Evolutionary conservation across 768 basidiomycete species (phyloP).

Genomic region (Mycena rebaudengoi): DNA sequence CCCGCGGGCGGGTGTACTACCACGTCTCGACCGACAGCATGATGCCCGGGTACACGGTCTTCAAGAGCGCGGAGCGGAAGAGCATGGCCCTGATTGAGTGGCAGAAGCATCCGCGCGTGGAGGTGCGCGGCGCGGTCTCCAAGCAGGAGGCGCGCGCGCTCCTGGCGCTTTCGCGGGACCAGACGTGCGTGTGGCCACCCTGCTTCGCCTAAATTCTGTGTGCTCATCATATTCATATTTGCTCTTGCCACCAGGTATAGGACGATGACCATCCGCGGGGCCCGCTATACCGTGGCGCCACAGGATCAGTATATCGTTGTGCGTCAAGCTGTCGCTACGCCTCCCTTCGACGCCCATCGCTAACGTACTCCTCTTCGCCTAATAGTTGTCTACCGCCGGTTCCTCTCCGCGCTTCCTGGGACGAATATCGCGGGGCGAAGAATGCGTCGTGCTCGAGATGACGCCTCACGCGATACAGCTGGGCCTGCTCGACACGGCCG

Average conservation of each 20-base stretch:
- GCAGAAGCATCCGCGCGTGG: conserved; percentile 57
- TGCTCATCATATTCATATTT: conserved; percentile 4
- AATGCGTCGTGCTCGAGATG: conserved; percentile 60
- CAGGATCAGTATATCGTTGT: conserved; percentile 62
- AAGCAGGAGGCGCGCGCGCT: conserved; percentile 62
- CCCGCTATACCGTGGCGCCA: conserved; percentile 65
- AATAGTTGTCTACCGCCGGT: conserved; percentile 57
- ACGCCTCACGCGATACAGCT: conserved; percentile 62
- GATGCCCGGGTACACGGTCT: conserved; percentile 60
- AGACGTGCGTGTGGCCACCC: conserved; percentile 35
- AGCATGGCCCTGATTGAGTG: conserved; percentile 68
- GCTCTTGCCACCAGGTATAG: conserved; percentile 45
- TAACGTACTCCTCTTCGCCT: not conserved
- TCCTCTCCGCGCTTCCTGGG: conserved; percentile 53
- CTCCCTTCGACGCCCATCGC: not conserved
- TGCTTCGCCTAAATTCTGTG: not conserved
- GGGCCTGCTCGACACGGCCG: conserved; percentile 58
- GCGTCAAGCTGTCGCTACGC: too few relatives aligned
- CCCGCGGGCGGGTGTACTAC: conserved; percentile 55
- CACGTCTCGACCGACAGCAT: conserved; percentile 58
- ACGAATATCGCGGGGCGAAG: conserved; percentile 55
- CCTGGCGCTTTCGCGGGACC: conserved; percentile 62
- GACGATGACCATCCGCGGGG: conserved; percentile 59
- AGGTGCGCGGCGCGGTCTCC: conserved; percentile 57
- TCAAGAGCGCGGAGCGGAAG: conserved; percentile 56